Percentiles rank a stretch among this genome's conserved stretches.
phyloP scores from a whole-genome alignment of 164 flowering plant genomes.

The Dillenia turbinata region DNA sequence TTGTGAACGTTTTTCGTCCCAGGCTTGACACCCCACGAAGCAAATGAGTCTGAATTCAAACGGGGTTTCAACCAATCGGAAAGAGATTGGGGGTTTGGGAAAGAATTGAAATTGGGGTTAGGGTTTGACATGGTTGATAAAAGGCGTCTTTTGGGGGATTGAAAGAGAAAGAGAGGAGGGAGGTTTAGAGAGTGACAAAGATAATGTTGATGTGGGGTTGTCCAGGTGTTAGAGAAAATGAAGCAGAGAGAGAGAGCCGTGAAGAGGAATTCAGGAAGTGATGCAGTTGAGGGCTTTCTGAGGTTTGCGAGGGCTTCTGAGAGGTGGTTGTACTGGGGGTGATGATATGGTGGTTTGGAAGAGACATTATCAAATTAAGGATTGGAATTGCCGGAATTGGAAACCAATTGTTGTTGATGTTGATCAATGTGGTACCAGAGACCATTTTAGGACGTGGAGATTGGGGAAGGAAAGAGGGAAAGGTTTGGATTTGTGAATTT shows the following conservation, averaged over 20 bases:
- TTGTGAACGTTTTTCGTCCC: conserved; percentile 96
- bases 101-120: conserved; percentile 12
- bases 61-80: conserved; percentile 83
- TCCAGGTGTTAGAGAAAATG: conserved; percentile 24
- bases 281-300: conserved; percentile 14
- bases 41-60: conserved; percentile 58
- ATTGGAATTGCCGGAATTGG: neutral
- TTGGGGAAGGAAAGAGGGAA: no score
- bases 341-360: conserved; percentile 10
- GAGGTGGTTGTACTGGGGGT: conserved; percentile 13
- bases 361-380: conserved; percentile 8
- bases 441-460: no score
- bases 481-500: no score
- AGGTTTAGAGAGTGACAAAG: neutral
- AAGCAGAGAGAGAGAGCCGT: conserved; percentile 44
- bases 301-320: conserved; percentile 12
- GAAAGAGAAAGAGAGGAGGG: conserved; percentile 7
- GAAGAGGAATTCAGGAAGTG: conserved; percentile 48
- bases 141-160: conserved; percentile 17
- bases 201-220: conserved; percentile 2
- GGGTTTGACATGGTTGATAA: conserved; percentile 25
- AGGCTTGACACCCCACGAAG: conserved; percentile 81
- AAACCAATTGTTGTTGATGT: conserved; percentile 5
- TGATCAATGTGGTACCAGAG: neutral
- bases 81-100: conserved; percentile 71